Base-by-base conservation (phyloP, 1,284 basidiomycete genomes). In the Puccinia coronata region DNA sequence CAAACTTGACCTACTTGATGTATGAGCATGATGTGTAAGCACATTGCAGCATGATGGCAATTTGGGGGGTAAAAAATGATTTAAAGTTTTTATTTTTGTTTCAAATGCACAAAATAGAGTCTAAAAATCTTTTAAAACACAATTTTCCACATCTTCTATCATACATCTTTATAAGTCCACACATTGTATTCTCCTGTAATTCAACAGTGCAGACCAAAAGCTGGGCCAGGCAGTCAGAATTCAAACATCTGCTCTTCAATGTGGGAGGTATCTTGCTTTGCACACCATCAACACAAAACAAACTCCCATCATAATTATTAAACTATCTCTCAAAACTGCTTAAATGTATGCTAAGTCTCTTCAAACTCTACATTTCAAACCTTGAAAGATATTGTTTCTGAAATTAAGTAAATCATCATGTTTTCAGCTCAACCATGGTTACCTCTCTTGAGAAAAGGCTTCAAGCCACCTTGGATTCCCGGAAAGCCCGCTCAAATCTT, bases 401-500 rank as follows among this genome's bases (percentile, higher is more conserved):
- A n/a, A n/a, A n/a, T n/a, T n/a, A n/a, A n/a, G n/a, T n/a, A n/a
- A n/a, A n/a, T n/a, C n/a, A n/a, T n/a, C n/a, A n/a, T n/a, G n/a
- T n/a, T n/a, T n/a, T n/a, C n/a, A n/a, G n/a, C n/a, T n/a, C n/a
- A 47, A 39, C 34, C 70, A 75, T 75, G 72, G 14, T 39, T 39
- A 43, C 85, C 6, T 84, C 88, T 11, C 85, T 90, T 69, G 83
- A 87, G 36, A 84, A 85, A 57, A 88, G 88, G 79, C 86, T 90
- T 36, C 55, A 83, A 34, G 87, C 88, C 16, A 90, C 91, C 0
- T 88, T 93, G 51, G 83, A 86, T 6, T 92, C 92, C 36, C 90
- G 92, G 79, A 90, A 91, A 51, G 86, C 89, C 72, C 89, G 92
- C 39, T 87, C 87, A 82, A 92, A 92, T 84, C 88, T 90, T 59